Conservation (phyloP, 331 rosid species). For the Cydonia oblonga region DNA sequence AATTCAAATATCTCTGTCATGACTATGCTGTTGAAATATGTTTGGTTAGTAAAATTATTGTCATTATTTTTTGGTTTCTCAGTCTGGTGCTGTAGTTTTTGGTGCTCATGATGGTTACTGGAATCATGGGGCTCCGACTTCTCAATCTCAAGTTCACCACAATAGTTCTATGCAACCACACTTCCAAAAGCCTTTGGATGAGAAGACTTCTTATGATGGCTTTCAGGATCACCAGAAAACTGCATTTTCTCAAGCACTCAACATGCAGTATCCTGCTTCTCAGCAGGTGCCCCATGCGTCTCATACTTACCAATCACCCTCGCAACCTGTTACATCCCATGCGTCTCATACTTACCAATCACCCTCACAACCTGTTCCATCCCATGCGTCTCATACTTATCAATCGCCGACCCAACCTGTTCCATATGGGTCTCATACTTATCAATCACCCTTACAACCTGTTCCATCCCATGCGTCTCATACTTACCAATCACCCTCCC, state of each 20-base stretch:
- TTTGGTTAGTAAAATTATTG: conserved; percentile 19
- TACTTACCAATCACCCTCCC: conserved; percentile 23
- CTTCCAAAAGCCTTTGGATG: conserved; percentile 73
- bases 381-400: not conserved
- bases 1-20: not conserved
- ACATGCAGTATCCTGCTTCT: conserved; percentile 45
- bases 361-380: conserved; percentile 31
- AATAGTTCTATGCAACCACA: conserved; percentile 62
- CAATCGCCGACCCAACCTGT: not conserved
- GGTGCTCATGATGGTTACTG: conserved; percentile 88
- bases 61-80: conserved; percentile 32
- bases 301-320: conserved; percentile 23
- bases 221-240: conserved; percentile 80
- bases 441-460: conserved; percentile 15
- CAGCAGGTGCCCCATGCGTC: conserved; percentile 51
- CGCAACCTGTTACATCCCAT: conserved; percentile 9
- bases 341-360: conserved; percentile 18
- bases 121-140: conserved; percentile 65
- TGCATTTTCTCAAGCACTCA: conserved; percentile 45
- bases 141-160: conserved; percentile 70
- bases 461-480: conserved; percentile 8
- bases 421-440: not conserved
- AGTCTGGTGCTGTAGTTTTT: conserved; percentile 71
- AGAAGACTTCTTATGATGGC: conserved; percentile 72
- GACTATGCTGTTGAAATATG: conserved; percentile 1